phyloP scores from a whole-genome alignment of 352 stramenopile species.

The Blastocystis sp. region DNA sequence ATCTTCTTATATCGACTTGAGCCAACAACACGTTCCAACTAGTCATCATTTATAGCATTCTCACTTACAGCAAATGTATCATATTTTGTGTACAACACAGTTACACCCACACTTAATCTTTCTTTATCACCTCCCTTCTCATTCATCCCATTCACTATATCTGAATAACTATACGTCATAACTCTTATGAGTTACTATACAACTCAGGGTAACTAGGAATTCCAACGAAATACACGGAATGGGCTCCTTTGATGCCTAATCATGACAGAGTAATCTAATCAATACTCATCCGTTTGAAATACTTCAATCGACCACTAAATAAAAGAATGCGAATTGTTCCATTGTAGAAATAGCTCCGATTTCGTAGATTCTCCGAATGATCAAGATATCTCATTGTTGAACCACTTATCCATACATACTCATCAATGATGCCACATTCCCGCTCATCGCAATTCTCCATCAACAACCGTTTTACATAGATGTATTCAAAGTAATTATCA shows the following conservation, averaged over 20 bases:
- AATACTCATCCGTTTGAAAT: constrained; percentile 42
- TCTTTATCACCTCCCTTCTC: constrained; percentile 17
- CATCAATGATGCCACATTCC: constrained; percentile 56
- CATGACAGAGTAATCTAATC: too few species aligned
- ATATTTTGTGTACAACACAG: constrained; percentile 42
- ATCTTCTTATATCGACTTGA: constrained; percentile 63
- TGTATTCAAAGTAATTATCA: constrained; percentile 67
- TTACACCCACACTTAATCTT: constrained; percentile 41
- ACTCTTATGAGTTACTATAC: background rate
- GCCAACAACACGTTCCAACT: constrained; percentile 62
- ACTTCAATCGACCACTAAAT: constrained; percentile 46
- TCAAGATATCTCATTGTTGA: constrained; percentile 6
- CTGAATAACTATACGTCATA: constrained; percentile 22
- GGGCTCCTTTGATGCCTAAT: background rate
- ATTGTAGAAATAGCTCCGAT: constrained; percentile 58
- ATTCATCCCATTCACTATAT: constrained; percentile 62
- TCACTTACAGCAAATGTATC: background rate
- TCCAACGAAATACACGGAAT: constrained; percentile 61
- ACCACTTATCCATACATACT: background rate
- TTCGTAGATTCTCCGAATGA: background rate
- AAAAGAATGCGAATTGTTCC: constrained; percentile 60
- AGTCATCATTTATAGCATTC: background rate
- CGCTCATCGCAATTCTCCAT: constrained; percentile 65
- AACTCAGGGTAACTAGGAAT: constrained; percentile 33
- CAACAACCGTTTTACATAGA: constrained; percentile 54